Evolutionary conservation across 2,329 filamentous ascomycete species (phyloP).

Genomic region (Arthrobotrys sphaeroides): DNA sequence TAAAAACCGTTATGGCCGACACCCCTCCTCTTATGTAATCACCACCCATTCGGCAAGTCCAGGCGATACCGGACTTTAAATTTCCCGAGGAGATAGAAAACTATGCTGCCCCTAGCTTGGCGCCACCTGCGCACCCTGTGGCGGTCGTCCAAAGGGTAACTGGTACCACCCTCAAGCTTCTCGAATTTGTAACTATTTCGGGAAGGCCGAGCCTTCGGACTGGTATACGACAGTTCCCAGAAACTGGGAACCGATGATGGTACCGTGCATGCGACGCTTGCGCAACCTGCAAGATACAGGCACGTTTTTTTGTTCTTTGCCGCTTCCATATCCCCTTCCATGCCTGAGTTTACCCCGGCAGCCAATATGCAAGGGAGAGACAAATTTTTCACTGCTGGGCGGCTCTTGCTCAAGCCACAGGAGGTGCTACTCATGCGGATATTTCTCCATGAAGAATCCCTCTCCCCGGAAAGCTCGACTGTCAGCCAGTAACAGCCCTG

Average conservation of each 20-base stretch:
- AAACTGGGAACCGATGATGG: constrained; percentile 51
- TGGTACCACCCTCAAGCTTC: constrained; percentile 14
- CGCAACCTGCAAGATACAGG: constrained; percentile 49
- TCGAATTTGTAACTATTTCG: constrained; percentile 50
- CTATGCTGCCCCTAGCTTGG: background rate
- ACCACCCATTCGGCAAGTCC: constrained; percentile 7
- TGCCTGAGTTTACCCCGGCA: constrained; percentile 20
- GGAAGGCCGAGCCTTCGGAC: constrained; percentile 49
- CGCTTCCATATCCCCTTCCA: constrained; percentile 34
- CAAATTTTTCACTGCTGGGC: constrained; percentile 35
- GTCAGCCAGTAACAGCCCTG: constrained; percentile 25
- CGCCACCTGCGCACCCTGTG: constrained; percentile 10
- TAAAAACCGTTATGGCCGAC: constrained; percentile 36
- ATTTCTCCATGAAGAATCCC: background rate
- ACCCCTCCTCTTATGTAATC: constrained; percentile 33
- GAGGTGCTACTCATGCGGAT: background rate
- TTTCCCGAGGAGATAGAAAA: constrained; percentile 15
- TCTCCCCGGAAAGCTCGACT: constrained; percentile 9
- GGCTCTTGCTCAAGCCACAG: constrained; percentile 35
- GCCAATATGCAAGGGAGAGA: constrained; percentile 45
- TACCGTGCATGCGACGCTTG: constrained; percentile 50
- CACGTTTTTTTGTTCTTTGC: constrained; percentile 48
- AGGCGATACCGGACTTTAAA: constrained; percentile 26
- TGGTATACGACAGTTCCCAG: constrained; percentile 36
- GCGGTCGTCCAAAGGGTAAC: background rate